Evolutionary conservation across 495 filamentous ascomycete species (phyloP), one percentile per base, ranked within the genome.

Genomic region (Hypomontagnella monticulosa): DNA sequence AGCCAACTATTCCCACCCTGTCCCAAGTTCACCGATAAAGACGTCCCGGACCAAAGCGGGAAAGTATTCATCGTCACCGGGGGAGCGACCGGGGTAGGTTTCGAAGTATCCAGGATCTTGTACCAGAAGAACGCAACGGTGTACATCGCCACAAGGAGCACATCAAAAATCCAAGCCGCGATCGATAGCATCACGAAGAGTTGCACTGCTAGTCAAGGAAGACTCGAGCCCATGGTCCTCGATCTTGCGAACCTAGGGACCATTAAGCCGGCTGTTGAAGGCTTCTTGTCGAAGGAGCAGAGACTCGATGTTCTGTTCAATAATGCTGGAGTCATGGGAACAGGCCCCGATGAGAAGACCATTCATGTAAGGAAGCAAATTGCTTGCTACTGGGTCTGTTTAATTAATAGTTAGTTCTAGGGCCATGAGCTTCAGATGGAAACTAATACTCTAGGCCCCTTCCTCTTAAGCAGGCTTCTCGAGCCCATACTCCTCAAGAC

Each of bases 101-200:
- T 74, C 38, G 76, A 82, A 61, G 73, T 85, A 12, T 70, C 73
- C 41, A 73, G 57, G 47, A 74, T 81, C 15, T 75, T 83, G 15
- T 81, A 79, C 50, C 20, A 66, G 18, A 73, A 73, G 23, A 76
- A 78, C 33, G 80, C 75, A 18, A 82, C 75, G n/a, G 76, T 85
- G 54, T 85, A 85, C 70, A 73, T 85, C 23, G 81, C 81, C 16
- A 70, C 75, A 16, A 79, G 84, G 32, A 74, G 73, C 6, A 57
- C 67, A 38, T 55, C 52, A 6, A 72, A 63, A 14, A 71, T 71
- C 19, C 54, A 56, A 11, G 34, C 20, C 4, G 72, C 66, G 1
- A 69, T 71, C 32, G 20, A 41, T 43, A 40, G n/a, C 10, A 58
- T 72, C 57, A 60, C 57, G 49, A 68, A 42, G 50, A 55, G 36